phyloP scores from a whole-genome alignment of 2,329 filamentous ascomycete species.

The Talaromyces sp. region DNA sequence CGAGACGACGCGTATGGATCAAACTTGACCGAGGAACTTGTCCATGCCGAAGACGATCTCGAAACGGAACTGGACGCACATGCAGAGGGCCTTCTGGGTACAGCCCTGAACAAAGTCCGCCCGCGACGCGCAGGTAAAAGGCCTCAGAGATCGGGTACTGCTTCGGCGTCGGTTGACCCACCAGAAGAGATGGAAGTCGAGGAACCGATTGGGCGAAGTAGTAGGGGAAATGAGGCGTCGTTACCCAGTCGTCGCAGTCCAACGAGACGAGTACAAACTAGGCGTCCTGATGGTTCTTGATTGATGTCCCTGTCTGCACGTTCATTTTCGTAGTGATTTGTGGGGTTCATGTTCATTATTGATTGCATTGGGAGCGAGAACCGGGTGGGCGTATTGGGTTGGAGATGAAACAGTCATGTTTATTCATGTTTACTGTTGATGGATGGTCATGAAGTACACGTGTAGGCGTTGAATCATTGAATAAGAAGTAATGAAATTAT shows the following conservation, averaged over 20 bases:
- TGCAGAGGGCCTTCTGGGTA: constrained; percentile 40
- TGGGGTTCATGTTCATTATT: not conserved
- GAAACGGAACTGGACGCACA: constrained; percentile 44
- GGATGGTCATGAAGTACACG: not conserved
- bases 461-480: not conserved
- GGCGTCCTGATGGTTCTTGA: constrained; percentile 7
- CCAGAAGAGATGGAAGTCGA: constrained; percentile 23
- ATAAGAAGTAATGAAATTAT: not conserved
- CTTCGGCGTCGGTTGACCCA: constrained; percentile 9
- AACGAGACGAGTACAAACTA: constrained; percentile 16
- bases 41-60: constrained; percentile 33
- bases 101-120: constrained; percentile 35
- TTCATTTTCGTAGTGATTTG: not conserved
- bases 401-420: not conserved
- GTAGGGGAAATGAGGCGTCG: constrained; percentile 23
- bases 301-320: not conserved
- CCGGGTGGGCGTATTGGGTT: constrained; percentile 14
- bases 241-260: constrained; percentile 20
- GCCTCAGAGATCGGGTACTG: not conserved
- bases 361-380: constrained; percentile 18
- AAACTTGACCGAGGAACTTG: constrained; percentile 38
- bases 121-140: constrained; percentile 23
- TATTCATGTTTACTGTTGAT: not conserved
- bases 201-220: constrained; percentile 23
- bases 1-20: constrained; percentile 26